These are phyloP conservation scores for Mycena galericulata DNA, from an alignment of 768 basidiomycete genomes.

Conservation along the genomic window DNA sequence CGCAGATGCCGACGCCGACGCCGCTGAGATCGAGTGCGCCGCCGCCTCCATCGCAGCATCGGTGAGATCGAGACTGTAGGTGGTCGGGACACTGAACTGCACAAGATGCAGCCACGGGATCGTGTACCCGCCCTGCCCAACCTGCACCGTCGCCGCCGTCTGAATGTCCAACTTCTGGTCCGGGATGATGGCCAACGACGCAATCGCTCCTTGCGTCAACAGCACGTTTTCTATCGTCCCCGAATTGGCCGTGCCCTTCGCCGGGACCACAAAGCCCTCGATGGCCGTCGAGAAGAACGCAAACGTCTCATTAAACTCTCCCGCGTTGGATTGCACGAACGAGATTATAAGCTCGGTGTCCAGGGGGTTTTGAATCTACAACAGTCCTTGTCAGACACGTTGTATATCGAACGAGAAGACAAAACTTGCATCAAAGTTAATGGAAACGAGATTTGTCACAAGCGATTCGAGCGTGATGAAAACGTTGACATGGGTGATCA, in stretches of 20 bases:
- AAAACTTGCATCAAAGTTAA: slow-evolving; percentile 67
- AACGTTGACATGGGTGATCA: slow-evolving; percentile 70
- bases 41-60: slow-evolving; percentile 33
- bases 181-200: slow-evolving; percentile 69
- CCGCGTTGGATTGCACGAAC: slow-evolving; percentile 67
- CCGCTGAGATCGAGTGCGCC: slow-evolving; percentile 13
- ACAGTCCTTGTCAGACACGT: slow-evolving; percentile 18
- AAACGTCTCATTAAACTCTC: slow-evolving; percentile 63
- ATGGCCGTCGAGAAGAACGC: slow-evolving; percentile 71
- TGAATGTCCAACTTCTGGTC: slow-evolving; percentile 65
- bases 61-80: slow-evolving; percentile 53
- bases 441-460: slow-evolving; percentile 59
- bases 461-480: slow-evolving; percentile 64
- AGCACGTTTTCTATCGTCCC: slow-evolving; percentile 69
- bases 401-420: background rate
- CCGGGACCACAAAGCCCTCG: slow-evolving; percentile 65
- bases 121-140: slow-evolving; percentile 67
- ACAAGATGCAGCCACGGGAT: slow-evolving; percentile 74
- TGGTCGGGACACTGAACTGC: slow-evolving; percentile 65
- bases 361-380: slow-evolving; percentile 65
- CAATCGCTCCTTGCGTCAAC: slow-evolving; percentile 68
- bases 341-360: slow-evolving; percentile 68
- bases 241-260: slow-evolving; percentile 70
- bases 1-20: slow-evolving; percentile 18
- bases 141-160: slow-evolving; percentile 58